Evolutionary conservation across 495 filamentous ascomycete species (phyloP).

Genomic region (Darksidea phi): DNA sequence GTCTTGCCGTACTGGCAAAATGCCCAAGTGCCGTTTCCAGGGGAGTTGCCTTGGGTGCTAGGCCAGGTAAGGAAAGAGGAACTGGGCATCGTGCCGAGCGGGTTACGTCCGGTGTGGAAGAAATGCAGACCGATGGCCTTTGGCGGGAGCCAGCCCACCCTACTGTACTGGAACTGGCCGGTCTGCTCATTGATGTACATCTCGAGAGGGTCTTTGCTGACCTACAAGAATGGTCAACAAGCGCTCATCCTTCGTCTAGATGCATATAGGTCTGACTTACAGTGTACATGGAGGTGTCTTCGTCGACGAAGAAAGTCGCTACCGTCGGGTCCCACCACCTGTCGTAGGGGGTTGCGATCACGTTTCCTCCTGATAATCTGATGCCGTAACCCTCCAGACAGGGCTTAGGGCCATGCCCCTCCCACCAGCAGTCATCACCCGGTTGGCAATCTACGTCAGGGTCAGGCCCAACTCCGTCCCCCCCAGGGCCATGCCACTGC

Average conservation of each 20-base stretch:
- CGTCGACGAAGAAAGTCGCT: conserved; percentile 24
- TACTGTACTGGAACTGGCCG: conserved; percentile 16
- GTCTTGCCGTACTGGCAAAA: conserved; percentile 4
- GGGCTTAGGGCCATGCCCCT: not conserved
- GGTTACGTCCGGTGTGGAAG: conserved; percentile 21
- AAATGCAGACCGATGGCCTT: conserved; percentile 17
- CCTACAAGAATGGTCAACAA: conserved; percentile 1
- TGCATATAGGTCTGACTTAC: conserved; percentile 3
- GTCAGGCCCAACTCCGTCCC: too few species aligned
- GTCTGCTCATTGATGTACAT: conserved; percentile 14
- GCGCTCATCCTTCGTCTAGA: not conserved
- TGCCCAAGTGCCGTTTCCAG: not conserved
- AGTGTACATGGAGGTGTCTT: conserved; percentile 23
- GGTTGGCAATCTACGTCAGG: conserved; percentile 16
- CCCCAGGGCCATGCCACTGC: too few species aligned
- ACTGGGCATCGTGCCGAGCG: not conserved
- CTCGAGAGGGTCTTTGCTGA: conserved; percentile 21
- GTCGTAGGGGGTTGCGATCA: conserved; percentile 20
- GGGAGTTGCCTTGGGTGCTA: conserved; percentile 3
- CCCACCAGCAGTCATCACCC: not conserved
- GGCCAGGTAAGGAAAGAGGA: conserved; percentile 23
- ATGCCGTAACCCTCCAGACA: conserved; percentile 6
- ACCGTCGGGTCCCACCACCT: conserved; percentile 1
- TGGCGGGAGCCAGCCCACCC: conserved; percentile 16
- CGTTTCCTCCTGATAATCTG: conserved; percentile 4